A percentile compares a stretch with the other conserved stretches of the same genome.
These are phyloP conservation scores for Galerina sulciceps DNA, from an alignment of 768 basidiomycete species.

Conservation along the genomic window DNA sequence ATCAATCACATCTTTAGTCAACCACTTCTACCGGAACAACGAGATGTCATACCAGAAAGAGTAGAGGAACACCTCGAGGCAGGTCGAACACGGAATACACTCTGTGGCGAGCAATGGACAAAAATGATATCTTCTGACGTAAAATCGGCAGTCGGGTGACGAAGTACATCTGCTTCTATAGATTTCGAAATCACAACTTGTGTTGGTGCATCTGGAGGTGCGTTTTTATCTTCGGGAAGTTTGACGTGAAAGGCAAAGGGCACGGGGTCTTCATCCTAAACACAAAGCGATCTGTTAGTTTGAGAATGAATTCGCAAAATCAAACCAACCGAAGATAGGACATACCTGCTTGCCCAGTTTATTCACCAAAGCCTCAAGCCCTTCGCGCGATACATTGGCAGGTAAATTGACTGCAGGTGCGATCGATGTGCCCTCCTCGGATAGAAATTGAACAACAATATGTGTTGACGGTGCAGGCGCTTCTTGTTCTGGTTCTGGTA, in stretches of 20 bases:
- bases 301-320: slow-evolving; percentile 21
- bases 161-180: slow-evolving; percentile 79
- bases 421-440: slow-evolving; percentile 78
- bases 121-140: slow-evolving; percentile 88
- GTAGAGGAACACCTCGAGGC: slow-evolving; percentile 95
- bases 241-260: slow-evolving; percentile 91
- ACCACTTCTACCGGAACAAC: background rate
- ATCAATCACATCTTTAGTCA: slow-evolving; percentile 3
- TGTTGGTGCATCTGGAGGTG: slow-evolving; percentile 61
- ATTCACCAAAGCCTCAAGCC: slow-evolving; percentile 88
- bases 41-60: slow-evolving; percentile 65
- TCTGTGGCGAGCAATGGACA: slow-evolving; percentile 92
- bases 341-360: slow-evolving; percentile 77
- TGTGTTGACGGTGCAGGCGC: slow-evolving; percentile 52
- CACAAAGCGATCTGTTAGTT: slow-evolving; percentile 19
- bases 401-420: slow-evolving; percentile 91
- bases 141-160: slow-evolving; percentile 71
- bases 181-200: slow-evolving; percentile 86
- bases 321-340: slow-evolving; percentile 14
- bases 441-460: slow-evolving; percentile 91
- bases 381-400: slow-evolving; percentile 83
- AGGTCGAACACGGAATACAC: slow-evolving; percentile 91
- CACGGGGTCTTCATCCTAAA: slow-evolving; percentile 83
- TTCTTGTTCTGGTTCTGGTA: slow-evolving; percentile 66
- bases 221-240: slow-evolving; percentile 59